These are phyloP conservation scores for Monascus ruber DNA, from an alignment of 2,329 filamentous ascomycete genomes.

Conservation along the genomic window DNA sequence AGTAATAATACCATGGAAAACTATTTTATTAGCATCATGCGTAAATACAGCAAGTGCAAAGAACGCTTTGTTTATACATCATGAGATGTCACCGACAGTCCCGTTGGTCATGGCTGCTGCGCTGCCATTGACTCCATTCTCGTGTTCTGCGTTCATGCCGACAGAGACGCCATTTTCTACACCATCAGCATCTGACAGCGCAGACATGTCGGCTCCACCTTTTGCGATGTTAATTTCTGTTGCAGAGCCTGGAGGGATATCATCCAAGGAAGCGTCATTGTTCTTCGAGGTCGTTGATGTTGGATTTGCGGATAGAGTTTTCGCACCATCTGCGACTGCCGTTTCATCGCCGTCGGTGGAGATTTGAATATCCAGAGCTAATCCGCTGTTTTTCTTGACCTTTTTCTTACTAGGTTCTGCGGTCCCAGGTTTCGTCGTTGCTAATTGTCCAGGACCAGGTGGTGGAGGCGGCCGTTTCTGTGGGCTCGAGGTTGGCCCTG, in stretches of 20 bases:
- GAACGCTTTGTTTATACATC: slow-evolving; percentile 6
- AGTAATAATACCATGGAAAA: neutral
- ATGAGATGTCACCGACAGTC: slow-evolving; percentile 42
- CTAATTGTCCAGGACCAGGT: slow-evolving; percentile 9
- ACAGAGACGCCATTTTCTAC: slow-evolving; percentile 4
- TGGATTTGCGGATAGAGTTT: slow-evolving; percentile 6
- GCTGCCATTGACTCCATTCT: slow-evolving; percentile 24
- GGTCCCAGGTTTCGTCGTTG: slow-evolving; percentile 14
- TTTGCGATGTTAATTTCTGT: slow-evolving; percentile 8
- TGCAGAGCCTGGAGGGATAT: slow-evolving; percentile 1
- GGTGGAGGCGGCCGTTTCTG: slow-evolving; percentile 29
- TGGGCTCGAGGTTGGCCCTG: slow-evolving; percentile 25
- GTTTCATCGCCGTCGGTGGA: slow-evolving; percentile 16
- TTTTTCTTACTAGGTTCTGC: slow-evolving; percentile 33
- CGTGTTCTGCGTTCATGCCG: slow-evolving; percentile 7
- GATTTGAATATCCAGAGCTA: slow-evolving; percentile 15
- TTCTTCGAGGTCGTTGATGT: slow-evolving; percentile 37
- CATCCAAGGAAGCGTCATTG: slow-evolving; percentile 9
- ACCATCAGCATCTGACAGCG: slow-evolving; percentile 6
- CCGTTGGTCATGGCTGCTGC: slow-evolving; percentile 42
- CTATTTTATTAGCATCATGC: neutral
- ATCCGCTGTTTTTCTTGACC: slow-evolving; percentile 29
- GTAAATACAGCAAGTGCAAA: neutral
- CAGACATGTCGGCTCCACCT: slow-evolving; percentile 5
- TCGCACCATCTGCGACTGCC: slow-evolving; percentile 8